phyloP scores from a whole-genome alignment of 768 basidiomycete genomes.

The Suillus luteus region DNA sequence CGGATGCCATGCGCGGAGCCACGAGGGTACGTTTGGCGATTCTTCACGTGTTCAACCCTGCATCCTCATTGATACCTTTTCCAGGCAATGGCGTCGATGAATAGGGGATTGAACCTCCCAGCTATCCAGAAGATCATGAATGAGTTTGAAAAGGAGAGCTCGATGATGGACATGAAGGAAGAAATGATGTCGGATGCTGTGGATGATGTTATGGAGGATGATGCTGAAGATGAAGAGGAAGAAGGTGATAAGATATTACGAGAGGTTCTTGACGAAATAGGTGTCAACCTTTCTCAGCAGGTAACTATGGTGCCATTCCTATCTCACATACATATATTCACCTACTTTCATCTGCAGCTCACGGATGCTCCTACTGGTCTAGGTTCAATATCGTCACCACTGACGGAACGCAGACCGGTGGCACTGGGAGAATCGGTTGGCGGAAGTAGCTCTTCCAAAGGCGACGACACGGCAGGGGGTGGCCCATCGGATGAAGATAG shows the following conservation, averaged over 20 bases:
- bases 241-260: conserved; percentile 95
- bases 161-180: conserved; percentile 99
- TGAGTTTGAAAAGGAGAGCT: conserved; percentile 96
- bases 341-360: conserved; percentile 50
- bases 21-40: conserved; percentile 71
- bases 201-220: conserved; percentile 96
- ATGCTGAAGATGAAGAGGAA: conserved; percentile 90
- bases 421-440: conserved; percentile 70
- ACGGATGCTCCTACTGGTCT: conserved; percentile 81
- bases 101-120: conserved; percentile 92
- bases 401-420: conserved; percentile 75
- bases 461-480: conserved; percentile 29
- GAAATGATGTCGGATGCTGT: conserved; percentile 99
- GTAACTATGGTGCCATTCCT: conserved; percentile 38
- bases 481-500: conserved; percentile 82
- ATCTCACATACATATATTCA: conserved; percentile 15
- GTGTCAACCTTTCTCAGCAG: conserved; percentile 87
- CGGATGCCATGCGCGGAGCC: conserved; percentile 98
- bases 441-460: conserved; percentile 36
- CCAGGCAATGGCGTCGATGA: conserved; percentile 99
- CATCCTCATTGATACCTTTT: conserved; percentile 12
- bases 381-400: conserved; percentile 56
- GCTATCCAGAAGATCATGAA: conserved; percentile 95
- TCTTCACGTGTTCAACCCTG: conserved; percentile 2
- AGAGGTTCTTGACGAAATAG: conserved; percentile 97